These are phyloP conservation scores for Mycena polygramma DNA, from an alignment of 768 basidiomycete genomes.

Conservation along the genomic window DNA sequence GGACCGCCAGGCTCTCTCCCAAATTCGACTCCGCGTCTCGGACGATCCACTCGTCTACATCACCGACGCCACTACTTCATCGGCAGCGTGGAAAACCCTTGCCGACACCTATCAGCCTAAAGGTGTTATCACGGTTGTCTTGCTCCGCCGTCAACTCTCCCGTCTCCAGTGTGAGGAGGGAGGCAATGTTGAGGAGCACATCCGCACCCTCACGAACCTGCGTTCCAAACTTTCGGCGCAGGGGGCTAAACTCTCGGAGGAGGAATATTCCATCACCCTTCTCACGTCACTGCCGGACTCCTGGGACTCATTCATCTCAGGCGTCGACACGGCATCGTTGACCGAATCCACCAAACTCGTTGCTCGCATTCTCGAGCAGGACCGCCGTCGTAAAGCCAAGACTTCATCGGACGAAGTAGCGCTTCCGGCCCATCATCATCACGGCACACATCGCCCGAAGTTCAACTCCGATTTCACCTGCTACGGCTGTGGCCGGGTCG, in stretches of 20 bases:
- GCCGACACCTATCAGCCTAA: slow-evolving; percentile 31
- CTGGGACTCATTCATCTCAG: slow-evolving; percentile 44
- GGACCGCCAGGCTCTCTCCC: slow-evolving; percentile 47
- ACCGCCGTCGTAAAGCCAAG: slow-evolving; percentile 33
- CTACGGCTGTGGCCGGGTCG: too few relatives aligned
- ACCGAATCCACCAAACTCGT: slow-evolving; percentile 39
- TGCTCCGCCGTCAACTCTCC: slow-evolving; percentile 17
- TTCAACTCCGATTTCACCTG: slow-evolving; percentile 8
- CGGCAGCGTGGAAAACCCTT: slow-evolving; percentile 47
- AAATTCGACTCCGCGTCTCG: slow-evolving; percentile 39
- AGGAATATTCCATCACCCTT: slow-evolving; percentile 48
- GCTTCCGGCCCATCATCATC: not conserved
- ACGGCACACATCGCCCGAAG: slow-evolving; percentile 1
- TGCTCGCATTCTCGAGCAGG: slow-evolving; percentile 43
- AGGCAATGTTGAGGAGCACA: slow-evolving; percentile 46
- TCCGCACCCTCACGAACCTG: slow-evolving; percentile 42
- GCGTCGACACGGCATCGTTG: slow-evolving; percentile 39
- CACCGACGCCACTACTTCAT: slow-evolving; percentile 10
- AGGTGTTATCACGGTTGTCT: slow-evolving; percentile 18
- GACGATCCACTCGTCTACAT: slow-evolving; percentile 19
- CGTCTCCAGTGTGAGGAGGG: slow-evolving; percentile 12
- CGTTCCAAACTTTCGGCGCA: slow-evolving; percentile 41
- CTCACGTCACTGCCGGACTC: slow-evolving; percentile 38
- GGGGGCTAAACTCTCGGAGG: slow-evolving; percentile 40
- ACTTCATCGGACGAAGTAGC: not conserved